These are phyloP conservation scores for Aspergillus japonicus DNA, from an alignment of 2,329 filamentous ascomycete genomes.

Conservation along the genomic window DNA sequence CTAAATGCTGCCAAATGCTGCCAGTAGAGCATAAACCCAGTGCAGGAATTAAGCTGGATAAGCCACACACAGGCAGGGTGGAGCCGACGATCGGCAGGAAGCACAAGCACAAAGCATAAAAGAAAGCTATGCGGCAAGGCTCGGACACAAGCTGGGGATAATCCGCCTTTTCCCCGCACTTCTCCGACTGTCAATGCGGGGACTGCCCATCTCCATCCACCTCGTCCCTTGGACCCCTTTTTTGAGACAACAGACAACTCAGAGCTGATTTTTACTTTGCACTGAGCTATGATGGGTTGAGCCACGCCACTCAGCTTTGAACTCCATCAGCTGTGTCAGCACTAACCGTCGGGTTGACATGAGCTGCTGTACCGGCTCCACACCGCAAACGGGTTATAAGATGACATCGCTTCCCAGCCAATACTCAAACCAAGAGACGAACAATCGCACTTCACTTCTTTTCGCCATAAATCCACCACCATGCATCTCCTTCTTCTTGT, in stretches of 20 bases:
- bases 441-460: background rate
- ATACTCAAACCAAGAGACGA: background rate
- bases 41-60: background rate
- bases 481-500: slow-evolving; percentile 18
- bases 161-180: background rate
- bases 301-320: too few relatives aligned
- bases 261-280: too few relatives aligned
- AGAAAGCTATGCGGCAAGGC: background rate
- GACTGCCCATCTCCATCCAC: background rate
- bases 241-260: too few relatives aligned
- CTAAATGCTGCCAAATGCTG: background rate
- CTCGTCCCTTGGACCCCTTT: background rate
- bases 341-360: too few relatives aligned
- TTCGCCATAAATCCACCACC: background rate
- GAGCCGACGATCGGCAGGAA: background rate
- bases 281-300: too few relatives aligned
- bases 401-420: too few relatives aligned
- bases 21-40: background rate
- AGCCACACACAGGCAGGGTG: background rate
- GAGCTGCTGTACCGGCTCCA: too few relatives aligned
- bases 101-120: background rate
- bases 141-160: background rate
- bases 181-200: background rate
- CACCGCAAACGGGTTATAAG: too few relatives aligned
- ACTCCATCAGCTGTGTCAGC: too few relatives aligned